A percentile compares a stretch with the other conserved stretches of the same genome.
phyloP scores from a whole-genome alignment of 2,329 filamentous ascomycete species.

The Pseudocercospora fijiensis region DNA sequence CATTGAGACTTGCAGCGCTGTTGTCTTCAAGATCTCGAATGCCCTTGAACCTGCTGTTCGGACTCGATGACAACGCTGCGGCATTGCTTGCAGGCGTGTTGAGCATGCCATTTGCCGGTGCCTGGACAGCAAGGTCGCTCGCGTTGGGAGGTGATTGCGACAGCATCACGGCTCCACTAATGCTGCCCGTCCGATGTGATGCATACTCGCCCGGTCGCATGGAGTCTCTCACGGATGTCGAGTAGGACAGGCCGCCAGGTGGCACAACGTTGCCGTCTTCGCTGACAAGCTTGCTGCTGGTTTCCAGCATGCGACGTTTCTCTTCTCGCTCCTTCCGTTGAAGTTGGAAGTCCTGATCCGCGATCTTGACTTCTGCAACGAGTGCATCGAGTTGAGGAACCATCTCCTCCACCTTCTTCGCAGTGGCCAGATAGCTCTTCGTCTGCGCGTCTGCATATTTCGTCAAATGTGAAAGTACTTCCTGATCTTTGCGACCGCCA shows the following conservation, averaged over 20 bases:
- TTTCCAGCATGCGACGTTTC: slow-evolving; percentile 85
- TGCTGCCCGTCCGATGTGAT: slow-evolving; percentile 27
- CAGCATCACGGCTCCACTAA: slow-evolving; percentile 21
- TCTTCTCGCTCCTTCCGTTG: slow-evolving; percentile 94
- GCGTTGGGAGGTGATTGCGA: slow-evolving; percentile 36
- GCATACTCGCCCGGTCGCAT: slow-evolving; percentile 29
- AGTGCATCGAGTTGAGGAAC: slow-evolving; percentile 88
- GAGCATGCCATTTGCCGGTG: slow-evolving; percentile 28
- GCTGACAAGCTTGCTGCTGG: slow-evolving; percentile 63
- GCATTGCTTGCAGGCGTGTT: slow-evolving; percentile 23
- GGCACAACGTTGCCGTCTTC: slow-evolving; percentile 36
- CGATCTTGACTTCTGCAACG: slow-evolving; percentile 82
- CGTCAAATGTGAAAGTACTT: slow-evolving; percentile 90
- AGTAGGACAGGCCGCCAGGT: slow-evolving; percentile 30
- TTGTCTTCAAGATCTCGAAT: slow-evolving; percentile 88
- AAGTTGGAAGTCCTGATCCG: slow-evolving; percentile 95
- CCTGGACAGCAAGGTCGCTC: slow-evolving; percentile 25
- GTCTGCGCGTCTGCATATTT: slow-evolving; percentile 92
- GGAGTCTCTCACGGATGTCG: slow-evolving; percentile 31
- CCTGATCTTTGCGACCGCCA: slow-evolving; percentile 96
- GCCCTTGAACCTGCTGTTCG: slow-evolving; percentile 72
- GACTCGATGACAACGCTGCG: slow-evolving; percentile 26
- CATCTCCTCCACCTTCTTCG: slow-evolving; percentile 83
- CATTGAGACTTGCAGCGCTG: slow-evolving; percentile 51
- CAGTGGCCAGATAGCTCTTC: slow-evolving; percentile 73